Evolutionary conservation across 1,139 yeast genomes (phyloP), one percentile per base, ranked within the genome.

Genomic region (Taphrina communis): DNA sequence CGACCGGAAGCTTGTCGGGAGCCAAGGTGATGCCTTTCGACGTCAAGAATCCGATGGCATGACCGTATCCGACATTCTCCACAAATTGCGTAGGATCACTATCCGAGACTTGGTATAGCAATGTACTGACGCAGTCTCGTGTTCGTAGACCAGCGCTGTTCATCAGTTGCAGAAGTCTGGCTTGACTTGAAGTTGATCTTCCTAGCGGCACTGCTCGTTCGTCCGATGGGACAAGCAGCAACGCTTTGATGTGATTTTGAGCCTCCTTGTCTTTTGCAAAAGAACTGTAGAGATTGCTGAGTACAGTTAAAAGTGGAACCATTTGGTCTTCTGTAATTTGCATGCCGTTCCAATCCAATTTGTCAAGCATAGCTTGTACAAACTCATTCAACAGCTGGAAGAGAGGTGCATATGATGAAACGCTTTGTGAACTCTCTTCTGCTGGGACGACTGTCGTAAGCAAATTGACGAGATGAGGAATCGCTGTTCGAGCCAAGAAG

Each of bases 1-100:
- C 65, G 35, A 48, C 52, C 1, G 66, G 66, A 6, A 60, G 7
- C n/a, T 70, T 71, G 7, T 62, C 68, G 6, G 69, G 58, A 59
- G 74, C 70, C 66, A 74, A 69, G 46, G 73, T 71, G 44, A 75
- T 72, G 41, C 75, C 73, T 44, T 75, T 74, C 21, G 73, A 69
- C 14, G 73, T 72, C 19, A 77, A 65, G 65, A 73, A 76, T 36
- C 78, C 73, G 6, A 76, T 72, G 1, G 77, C 77, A 66, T 73
- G 74, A 6, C 79, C 79, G 50, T 75, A 72, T 25, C 79, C 79
- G 67, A 77, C 75, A 61, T 74, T 75, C 17, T 71, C 57, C 14
- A 74, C 73, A 59, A 77, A 74, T 52, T 69, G n/a, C n/a, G 48
- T 38, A 12, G 65, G 65, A 31, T 70, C 66, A 48, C 57, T 51